phyloP scores from a whole-genome alignment of 202 grass and related monocot species.

The Setaria italica region DNA sequence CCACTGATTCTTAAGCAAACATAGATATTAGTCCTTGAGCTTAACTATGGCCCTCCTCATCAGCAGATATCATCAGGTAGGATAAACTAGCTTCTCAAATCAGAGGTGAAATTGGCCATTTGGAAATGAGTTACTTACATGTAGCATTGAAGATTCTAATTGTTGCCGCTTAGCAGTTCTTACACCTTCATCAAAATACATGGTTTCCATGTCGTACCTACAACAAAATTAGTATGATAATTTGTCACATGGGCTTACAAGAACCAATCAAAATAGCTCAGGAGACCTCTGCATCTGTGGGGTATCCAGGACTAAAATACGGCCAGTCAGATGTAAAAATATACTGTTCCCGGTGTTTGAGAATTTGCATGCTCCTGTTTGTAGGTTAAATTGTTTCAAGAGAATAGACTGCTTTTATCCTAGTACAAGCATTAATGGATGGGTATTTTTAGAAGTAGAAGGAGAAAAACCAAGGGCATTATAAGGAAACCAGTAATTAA shows the following conservation, averaged over 20 bases:
- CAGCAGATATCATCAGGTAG: constrained; percentile 2
- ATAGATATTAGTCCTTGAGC: not conserved
- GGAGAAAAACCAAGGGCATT: constrained; percentile 5
- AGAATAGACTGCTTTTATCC: not conserved
- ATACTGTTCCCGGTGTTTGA: not conserved
- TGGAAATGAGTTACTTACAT: constrained; percentile 63
- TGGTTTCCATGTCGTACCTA: constrained; percentile 81
- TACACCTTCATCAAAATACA: constrained; percentile 90
- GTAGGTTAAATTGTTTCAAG: constrained; percentile 24
- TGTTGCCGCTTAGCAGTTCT: constrained; percentile 68
- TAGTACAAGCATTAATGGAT: not conserved
- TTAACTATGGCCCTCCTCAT: not conserved
- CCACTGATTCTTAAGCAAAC: constrained; percentile 15
- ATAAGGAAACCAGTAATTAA: not conserved
- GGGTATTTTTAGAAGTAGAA: not conserved
- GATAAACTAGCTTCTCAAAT: constrained; percentile 18
- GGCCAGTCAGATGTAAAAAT: constrained; percentile 15
- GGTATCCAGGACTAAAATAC: constrained; percentile 9
- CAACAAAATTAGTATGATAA: constrained; percentile 37
- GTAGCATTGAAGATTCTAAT: constrained; percentile 69
- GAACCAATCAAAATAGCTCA: not conserved
- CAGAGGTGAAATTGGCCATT: not conserved
- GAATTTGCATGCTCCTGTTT: not conserved
- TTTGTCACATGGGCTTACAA: constrained; percentile 12
- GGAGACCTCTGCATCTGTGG: not conserved